Evolutionary conservation across 495 filamentous ascomycete genomes (phyloP).

Genomic region (Niebla homalea): DNA sequence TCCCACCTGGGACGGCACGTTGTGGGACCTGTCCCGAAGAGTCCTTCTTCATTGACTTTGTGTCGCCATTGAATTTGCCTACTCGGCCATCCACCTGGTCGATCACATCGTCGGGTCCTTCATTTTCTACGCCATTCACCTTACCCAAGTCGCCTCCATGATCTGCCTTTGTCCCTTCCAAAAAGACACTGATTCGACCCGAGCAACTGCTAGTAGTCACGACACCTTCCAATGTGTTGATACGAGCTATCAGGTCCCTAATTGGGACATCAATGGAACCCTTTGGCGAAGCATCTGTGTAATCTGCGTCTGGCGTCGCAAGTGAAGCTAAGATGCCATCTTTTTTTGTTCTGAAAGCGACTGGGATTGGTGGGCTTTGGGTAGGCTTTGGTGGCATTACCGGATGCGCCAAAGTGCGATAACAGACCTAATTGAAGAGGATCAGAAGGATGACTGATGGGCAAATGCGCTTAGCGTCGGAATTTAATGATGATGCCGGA

Average conservation of each 20-base stretch:
- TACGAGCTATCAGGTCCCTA: slow-evolving; percentile 54
- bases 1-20: slow-evolving; percentile 48
- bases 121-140: background rate
- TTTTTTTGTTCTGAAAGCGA: slow-evolving; percentile 47
- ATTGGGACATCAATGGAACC: slow-evolving; percentile 70
- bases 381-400: background rate
- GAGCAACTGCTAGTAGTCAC: slow-evolving; percentile 90
- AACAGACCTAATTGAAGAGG: too few species aligned
- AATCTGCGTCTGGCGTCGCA: slow-evolving; percentile 46
- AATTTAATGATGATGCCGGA: too few species aligned
- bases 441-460: too few species aligned
- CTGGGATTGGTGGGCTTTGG: slow-evolving; percentile 15
- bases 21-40: too few species aligned
- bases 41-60: slow-evolving; percentile 20
- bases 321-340: slow-evolving; percentile 50
- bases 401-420: too few species aligned
- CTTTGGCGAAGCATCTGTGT: slow-evolving; percentile 73
- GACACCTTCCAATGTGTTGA: slow-evolving; percentile 58
- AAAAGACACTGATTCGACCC: slow-evolving; percentile 70
- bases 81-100: background rate
- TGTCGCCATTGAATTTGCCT: background rate
- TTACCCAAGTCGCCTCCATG: background rate
- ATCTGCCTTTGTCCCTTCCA: slow-evolving; percentile 55
- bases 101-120: slow-evolving; percentile 2
- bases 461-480: too few species aligned